These are phyloP conservation scores for Dioscorea zingiberensis DNA, from an alignment of 106 monocot genomes.

Conservation along the genomic window DNA sequence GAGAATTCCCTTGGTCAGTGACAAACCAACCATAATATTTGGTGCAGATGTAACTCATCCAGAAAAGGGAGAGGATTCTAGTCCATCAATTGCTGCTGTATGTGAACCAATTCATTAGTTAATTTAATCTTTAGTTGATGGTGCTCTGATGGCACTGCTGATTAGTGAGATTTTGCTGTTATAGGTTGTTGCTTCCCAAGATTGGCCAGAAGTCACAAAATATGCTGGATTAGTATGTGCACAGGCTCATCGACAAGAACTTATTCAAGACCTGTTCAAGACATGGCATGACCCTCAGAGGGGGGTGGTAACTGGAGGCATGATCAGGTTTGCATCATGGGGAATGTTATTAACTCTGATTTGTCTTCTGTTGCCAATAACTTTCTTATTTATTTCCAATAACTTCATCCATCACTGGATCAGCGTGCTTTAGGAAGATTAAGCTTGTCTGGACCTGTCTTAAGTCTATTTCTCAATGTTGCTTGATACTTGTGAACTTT, in stretches of 20 bases:
- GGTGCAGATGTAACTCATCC: constrained; percentile 97
- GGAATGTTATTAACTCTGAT: neutral
- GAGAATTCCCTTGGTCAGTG: constrained; percentile 86
- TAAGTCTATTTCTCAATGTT: neutral
- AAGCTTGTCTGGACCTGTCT: neutral
- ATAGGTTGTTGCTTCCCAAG: constrained; percentile 93
- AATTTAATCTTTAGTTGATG: neutral
- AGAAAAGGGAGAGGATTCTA: constrained; percentile 79
- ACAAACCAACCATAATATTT: constrained; percentile 91
- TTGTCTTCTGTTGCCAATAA: neutral
- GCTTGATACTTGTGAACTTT: neutral
- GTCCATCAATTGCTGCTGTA: constrained; percentile 94
- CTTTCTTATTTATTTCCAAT: neutral
- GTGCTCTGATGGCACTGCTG: neutral
- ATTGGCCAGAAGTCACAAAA: constrained; percentile 96
- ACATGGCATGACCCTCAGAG: constrained; percentile 82
- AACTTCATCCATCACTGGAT: too few species aligned
- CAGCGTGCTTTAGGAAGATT: neutral
- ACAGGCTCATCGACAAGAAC: constrained; percentile 85
- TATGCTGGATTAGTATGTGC: constrained; percentile 87
- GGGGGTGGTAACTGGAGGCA: constrained; percentile 74
- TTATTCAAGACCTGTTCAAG: constrained; percentile 84
- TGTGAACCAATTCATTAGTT: neutral
- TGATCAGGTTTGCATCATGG: constrained; percentile 59
- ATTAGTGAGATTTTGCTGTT: neutral